Conservation (phyloP, 2,329 filamentous ascomycete species). For the Colletotrichum spaethianum region DNA sequence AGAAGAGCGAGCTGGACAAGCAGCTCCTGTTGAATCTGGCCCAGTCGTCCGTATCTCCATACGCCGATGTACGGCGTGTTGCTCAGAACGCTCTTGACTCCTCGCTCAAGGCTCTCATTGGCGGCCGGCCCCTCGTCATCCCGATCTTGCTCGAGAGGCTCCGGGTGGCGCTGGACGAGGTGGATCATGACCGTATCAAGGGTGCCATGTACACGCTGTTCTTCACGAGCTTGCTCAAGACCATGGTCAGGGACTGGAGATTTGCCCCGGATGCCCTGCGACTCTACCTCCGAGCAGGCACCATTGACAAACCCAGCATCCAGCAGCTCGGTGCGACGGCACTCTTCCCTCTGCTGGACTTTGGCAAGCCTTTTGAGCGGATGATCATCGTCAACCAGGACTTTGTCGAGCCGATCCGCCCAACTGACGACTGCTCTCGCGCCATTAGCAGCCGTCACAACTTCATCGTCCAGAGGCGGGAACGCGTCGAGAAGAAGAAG, state of each 20-base stretch:
- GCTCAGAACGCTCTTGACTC: conserved; percentile 95
- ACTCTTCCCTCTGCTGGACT: conserved; percentile 90
- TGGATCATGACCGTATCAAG: conserved; percentile 93
- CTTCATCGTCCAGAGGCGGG: conserved; percentile 81
- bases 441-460: conserved; percentile 77
- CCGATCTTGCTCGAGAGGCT: conserved; percentile 87
- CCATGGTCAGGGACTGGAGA: conserved; percentile 92
- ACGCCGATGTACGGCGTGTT: conserved; percentile 95
- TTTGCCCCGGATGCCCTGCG: conserved; percentile 92
- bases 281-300: conserved; percentile 89
- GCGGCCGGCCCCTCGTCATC: conserved; percentile 89
- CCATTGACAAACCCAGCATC: conserved; percentile 93
- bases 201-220: conserved; percentile 92
- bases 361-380: conserved; percentile 88
- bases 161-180: conserved; percentile 81
- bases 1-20: conserved; percentile 92
- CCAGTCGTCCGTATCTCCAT: conserved; percentile 89
- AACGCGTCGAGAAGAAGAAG: conserved; percentile 87
- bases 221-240: conserved; percentile 90
- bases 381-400: conserved; percentile 86
- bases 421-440: conserved; percentile 73
- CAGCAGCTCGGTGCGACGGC: conserved; percentile 88
- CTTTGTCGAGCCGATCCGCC: conserved; percentile 80
- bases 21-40: conserved; percentile 87
- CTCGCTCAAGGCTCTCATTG: conserved; percentile 91